Evolutionary conservation across 2,329 filamentous ascomycete species (phyloP), one percentile per base, ranked within the genome.

Genomic region (Canariomyces notabilis): DNA sequence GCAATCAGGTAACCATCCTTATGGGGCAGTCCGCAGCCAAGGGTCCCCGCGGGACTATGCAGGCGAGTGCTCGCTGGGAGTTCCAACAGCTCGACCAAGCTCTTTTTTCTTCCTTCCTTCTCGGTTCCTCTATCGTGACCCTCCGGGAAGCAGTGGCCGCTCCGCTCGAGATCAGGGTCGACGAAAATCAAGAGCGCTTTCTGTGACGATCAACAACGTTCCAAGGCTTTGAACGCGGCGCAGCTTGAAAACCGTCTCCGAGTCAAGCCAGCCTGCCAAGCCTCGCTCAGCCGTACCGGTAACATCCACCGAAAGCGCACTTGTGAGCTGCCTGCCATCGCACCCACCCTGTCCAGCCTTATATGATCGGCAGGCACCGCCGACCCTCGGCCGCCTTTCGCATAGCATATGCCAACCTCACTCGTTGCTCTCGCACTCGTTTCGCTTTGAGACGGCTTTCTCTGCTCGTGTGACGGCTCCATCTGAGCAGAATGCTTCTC

Each of bases 361-460:
- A 59, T 58, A 58, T 58, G 49, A 49, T 44, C 46, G 47, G 49
- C 44, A 34, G 44, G 49, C 51, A 43, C 53, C 50, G 49, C 50
- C 34, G 45, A 23, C 37, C 26, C 34, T 40, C 47, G 42, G 37
- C 37, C 26, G 6, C 14, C 42, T 37, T 44, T 20, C 29, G 18
- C 42, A 21, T 34, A 37, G 36, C 39, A 36, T 39, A 39, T 36
- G 34, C 36, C 51, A 37, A 42, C 44, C 41, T 48, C 56, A 46
- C 42, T 55, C 55, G 53, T 44, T 55, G 49, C 44, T 46, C 50
- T 36, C 54, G 51, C 54, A 26, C 35, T 59, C 57, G 51, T 44
- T 57, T 16, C 31, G 19, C 31, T 44, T 11, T 33, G 21, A 36
- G 47, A 49, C 33, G 29, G 16, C 41, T 23, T 44, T 45, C 52